phyloP scores from a whole-genome alignment of 345 rosid species.

The Bruguiera parviflora region DNA sequence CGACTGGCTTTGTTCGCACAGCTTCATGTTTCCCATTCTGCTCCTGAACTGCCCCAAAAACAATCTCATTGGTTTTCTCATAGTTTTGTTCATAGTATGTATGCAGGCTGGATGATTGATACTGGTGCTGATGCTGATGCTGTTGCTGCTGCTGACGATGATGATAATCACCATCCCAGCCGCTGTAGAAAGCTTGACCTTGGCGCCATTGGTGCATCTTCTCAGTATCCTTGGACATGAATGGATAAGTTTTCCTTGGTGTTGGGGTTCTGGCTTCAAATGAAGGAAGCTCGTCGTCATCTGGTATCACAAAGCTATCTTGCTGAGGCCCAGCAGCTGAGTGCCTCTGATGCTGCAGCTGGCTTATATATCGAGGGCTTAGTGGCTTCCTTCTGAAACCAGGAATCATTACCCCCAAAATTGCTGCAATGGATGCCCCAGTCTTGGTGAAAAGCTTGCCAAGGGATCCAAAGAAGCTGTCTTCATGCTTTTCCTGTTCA shows the following conservation, averaged over 20 bases:
- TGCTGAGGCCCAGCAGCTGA: conserved; percentile 58
- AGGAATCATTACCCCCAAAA: conserved; percentile 66
- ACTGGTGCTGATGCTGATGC: conserved; percentile 57
- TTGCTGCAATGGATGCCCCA: conserved; percentile 48
- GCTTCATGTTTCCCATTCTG: conserved; percentile 44
- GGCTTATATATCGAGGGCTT: conserved; percentile 33
- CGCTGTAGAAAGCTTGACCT: conserved; percentile 63
- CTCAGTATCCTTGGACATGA: conserved; percentile 93
- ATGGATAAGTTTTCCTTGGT: conserved; percentile 75
- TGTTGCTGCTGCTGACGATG: conserved; percentile 39
- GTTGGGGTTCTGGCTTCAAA: conserved; percentile 72
- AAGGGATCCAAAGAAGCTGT: conserved; percentile 61
- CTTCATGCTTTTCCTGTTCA: conserved; percentile 70
- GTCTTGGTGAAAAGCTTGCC: conserved; percentile 45
- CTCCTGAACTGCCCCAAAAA: conserved; percentile 89
- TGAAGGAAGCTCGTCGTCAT: conserved; percentile 84
- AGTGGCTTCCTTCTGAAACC: conserved; percentile 45
- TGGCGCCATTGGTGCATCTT: conserved; percentile 80
- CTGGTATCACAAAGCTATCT: conserved; percentile 60
- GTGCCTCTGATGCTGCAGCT: conserved; percentile 32
- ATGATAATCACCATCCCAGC: conserved; percentile 56
- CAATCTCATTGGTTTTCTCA: conserved; percentile 76
- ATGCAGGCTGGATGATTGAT: conserved; percentile 60
- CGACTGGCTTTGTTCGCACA: conserved; percentile 50
- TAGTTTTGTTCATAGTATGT: conserved; percentile 69